Conservation (phyloP, 2,329 filamentous ascomycete genomes). For the Arthrobotrys musiformis region DNA sequence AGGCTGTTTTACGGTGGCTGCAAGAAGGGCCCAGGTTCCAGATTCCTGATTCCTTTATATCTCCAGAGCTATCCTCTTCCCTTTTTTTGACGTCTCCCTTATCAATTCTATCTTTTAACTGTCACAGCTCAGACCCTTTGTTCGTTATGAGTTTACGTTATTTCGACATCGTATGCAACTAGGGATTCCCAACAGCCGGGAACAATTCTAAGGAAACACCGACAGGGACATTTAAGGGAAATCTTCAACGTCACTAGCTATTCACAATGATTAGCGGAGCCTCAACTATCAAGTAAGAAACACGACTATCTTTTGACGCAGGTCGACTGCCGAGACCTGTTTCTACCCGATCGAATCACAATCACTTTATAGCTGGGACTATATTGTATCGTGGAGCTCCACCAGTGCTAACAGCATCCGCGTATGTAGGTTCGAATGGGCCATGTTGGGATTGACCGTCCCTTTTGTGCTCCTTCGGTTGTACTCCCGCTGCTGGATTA, state of each 20-base stretch:
- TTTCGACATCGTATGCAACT: slow-evolving; percentile 16
- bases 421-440: slow-evolving; percentile 49
- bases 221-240: slow-evolving; percentile 25
- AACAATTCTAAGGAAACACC: slow-evolving; percentile 37
- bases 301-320: neutral
- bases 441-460: slow-evolving; percentile 53
- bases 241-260: slow-evolving; percentile 19
- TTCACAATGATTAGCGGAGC: slow-evolving; percentile 53
- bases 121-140: slow-evolving; percentile 24
- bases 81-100: slow-evolving; percentile 18
- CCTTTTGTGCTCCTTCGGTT: slow-evolving; percentile 56
- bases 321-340: slow-evolving; percentile 1
- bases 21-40: slow-evolving; percentile 28
- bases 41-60: slow-evolving; percentile 45
- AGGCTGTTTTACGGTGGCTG: slow-evolving; percentile 41
- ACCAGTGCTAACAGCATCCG: slow-evolving; percentile 25
- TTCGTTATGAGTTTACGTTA: slow-evolving; percentile 36
- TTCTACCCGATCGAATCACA: slow-evolving; percentile 42
- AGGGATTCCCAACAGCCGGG: slow-evolving; percentile 28
- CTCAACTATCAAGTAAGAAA: slow-evolving; percentile 48
- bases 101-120: slow-evolving; percentile 27
- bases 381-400: neutral
- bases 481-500: slow-evolving; percentile 55
- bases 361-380: neutral
- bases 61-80: slow-evolving; percentile 22